Evolutionary conservation across 208 protist genomes (phyloP).

Genomic region (Trypanosoma grayi): DNA sequence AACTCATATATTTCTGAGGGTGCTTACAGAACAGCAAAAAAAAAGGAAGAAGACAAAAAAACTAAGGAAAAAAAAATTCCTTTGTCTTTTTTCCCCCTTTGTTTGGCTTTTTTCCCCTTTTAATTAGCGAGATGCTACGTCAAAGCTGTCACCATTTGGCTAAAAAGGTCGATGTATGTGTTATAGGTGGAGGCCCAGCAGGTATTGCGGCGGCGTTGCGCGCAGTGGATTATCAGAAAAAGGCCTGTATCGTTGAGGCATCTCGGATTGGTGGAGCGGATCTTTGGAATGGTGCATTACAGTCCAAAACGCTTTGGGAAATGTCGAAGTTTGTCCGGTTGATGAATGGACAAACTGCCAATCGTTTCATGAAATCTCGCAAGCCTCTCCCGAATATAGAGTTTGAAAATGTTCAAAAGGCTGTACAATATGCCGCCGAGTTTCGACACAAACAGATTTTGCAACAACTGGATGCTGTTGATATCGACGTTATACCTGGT

Average conservation of each 20-base stretch:
- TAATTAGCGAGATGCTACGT: too few relatives aligned
- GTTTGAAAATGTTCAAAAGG: slow-evolving; percentile 55
- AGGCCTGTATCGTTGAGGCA: slow-evolving; percentile 76
- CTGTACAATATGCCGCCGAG: slow-evolving; percentile 53
- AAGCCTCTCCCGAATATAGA: slow-evolving; percentile 54
- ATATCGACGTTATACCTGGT: slow-evolving; percentile 52
- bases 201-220: slow-evolving; percentile 79
- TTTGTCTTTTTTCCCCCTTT: too few relatives aligned
- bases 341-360: slow-evolving; percentile 39
- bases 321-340: slow-evolving; percentile 82
- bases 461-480: slow-evolving; percentile 44
- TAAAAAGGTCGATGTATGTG: slow-evolving; percentile 83
- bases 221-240: slow-evolving; percentile 76
- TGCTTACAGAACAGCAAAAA: too few relatives aligned
- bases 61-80: neutral
- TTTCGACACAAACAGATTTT: slow-evolving; percentile 71
- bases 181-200: slow-evolving; percentile 83
- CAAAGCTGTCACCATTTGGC: slow-evolving; percentile 2
- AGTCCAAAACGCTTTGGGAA: slow-evolving; percentile 91
- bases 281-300: slow-evolving; percentile 88
- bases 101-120: too few relatives aligned
- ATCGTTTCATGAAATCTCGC: slow-evolving; percentile 54
- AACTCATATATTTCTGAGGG: too few relatives aligned
- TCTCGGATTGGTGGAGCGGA: slow-evolving; percentile 80
- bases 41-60: too few relatives aligned